phyloP scores from a whole-genome alignment of 768 basidiomycete genomes.

The Tylopilus plumbeoviolaceoides region DNA sequence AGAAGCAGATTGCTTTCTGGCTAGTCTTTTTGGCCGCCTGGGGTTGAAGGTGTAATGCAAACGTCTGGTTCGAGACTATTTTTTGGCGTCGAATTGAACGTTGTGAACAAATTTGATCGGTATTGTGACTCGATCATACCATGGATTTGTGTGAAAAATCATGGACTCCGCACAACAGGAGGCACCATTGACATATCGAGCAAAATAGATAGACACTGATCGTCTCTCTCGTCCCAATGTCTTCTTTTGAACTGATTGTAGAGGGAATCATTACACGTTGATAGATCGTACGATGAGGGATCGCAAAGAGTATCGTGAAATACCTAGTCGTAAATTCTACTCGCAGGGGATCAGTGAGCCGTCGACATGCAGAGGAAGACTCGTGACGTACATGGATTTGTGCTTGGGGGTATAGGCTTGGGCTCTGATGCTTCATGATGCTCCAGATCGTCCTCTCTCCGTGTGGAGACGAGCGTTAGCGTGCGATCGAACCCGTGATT shows the following conservation, averaged over 20 bases:
- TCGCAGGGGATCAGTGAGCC: not conserved
- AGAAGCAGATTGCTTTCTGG: too few species aligned
- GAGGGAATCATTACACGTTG: slow-evolving; percentile 14
- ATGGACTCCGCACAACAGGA: slow-evolving; percentile 1
- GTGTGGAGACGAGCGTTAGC: slow-evolving; percentile 53
- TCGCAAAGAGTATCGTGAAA: slow-evolving; percentile 1
- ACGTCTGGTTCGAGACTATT: too few species aligned
- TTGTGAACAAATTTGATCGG: too few species aligned
- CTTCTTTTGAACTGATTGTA: not conserved
- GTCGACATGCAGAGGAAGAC: not conserved
- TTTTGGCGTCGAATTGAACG: not conserved
- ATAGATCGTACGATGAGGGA: slow-evolving; percentile 10
- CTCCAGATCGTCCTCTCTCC: slow-evolving; percentile 47
- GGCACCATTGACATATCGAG: slow-evolving; percentile 6
- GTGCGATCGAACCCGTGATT: slow-evolving; percentile 74
- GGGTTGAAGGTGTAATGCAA: too few species aligned
- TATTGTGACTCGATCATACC: too few species aligned
- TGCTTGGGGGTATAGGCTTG: slow-evolving; percentile 11
- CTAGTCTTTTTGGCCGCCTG: too few species aligned
- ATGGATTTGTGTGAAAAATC: not conserved
- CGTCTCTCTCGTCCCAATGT: slow-evolving; percentile 4
- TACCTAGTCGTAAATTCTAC: slow-evolving; percentile 18
- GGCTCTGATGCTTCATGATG: slow-evolving; percentile 7
- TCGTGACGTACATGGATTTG: slow-evolving; percentile 17
- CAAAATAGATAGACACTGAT: slow-evolving; percentile 5